phyloP scores from a whole-genome alignment of 352 stramenopile species.

The Pythium dissotocum region DNA sequence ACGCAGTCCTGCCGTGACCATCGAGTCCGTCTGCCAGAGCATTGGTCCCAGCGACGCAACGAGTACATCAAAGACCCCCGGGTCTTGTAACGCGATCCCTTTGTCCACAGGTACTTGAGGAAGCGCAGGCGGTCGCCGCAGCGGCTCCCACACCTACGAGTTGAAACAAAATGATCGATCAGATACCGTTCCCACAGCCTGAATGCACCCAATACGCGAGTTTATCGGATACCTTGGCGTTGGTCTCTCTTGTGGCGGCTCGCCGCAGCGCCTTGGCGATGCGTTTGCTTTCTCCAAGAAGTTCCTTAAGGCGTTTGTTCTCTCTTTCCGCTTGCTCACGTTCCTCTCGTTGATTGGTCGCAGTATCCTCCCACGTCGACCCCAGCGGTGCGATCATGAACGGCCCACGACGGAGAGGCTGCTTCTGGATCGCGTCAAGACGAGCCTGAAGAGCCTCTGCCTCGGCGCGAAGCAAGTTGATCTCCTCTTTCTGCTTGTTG shows the following conservation, averaged over 20 bases:
- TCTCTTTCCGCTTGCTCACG: not conserved
- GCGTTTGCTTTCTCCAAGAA: not conserved
- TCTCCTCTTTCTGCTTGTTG: not conserved
- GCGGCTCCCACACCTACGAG: not conserved
- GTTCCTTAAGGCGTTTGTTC: not conserved
- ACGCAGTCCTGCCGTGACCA: not conserved
- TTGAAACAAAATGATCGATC: too few species aligned
- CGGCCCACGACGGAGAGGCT: not conserved
- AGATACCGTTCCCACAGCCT: too few species aligned
- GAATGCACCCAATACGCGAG: too few species aligned
- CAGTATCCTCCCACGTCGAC: not conserved
- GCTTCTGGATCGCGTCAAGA: not conserved
- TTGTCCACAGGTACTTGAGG: not conserved
- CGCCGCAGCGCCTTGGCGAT: not conserved
- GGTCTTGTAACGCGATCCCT: not conserved
- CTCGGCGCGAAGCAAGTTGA: not conserved
- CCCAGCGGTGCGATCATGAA: not conserved
- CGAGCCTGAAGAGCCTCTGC: not conserved
- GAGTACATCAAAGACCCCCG: not conserved
- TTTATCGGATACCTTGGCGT: not conserved
- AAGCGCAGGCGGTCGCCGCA: not conserved
- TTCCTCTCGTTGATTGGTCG: not conserved
- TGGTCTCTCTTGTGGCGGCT: not conserved
- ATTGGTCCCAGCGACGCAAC: not conserved
- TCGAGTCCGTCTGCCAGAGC: slow-evolving; percentile 2